Conservation (phyloP, 352 stramenopile genomes). For the Pythium vanterpoolii region DNA sequence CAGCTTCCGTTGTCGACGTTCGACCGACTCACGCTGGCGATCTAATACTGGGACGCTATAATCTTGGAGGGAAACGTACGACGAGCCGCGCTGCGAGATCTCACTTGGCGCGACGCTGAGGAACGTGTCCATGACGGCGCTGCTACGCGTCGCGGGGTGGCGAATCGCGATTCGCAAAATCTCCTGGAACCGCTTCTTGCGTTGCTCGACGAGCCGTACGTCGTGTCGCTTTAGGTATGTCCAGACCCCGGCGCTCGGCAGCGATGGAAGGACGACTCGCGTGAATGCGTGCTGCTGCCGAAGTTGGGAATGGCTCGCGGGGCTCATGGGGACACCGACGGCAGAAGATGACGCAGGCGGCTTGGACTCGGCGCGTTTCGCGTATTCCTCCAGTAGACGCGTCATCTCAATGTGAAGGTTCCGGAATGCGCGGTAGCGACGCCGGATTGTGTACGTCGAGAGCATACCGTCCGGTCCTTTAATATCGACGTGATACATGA, state of each 20-base stretch:
- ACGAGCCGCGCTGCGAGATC: conserved; percentile 43
- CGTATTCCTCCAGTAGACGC: conserved; percentile 44
- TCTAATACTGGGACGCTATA: conserved; percentile 77
- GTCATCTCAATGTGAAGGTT: conserved; percentile 70
- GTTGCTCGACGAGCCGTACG: conserved; percentile 71
- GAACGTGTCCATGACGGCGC: conserved; percentile 65
- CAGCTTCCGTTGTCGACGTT: conserved; percentile 71
- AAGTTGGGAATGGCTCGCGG: conserved; percentile 24
- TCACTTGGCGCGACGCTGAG: conserved; percentile 61
- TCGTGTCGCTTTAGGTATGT: conserved; percentile 83
- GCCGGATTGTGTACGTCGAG: conserved; percentile 83
- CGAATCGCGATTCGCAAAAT: conserved; percentile 76
- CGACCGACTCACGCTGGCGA: conserved; percentile 71
- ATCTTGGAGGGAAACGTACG: conserved; percentile 49
- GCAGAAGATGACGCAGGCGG: conserved; percentile 21
- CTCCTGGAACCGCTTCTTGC: conserved; percentile 79
- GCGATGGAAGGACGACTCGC: conserved; percentile 25
- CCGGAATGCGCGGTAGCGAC: conserved; percentile 78
- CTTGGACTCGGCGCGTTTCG: conserved; percentile 8
- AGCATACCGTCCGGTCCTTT: conserved; percentile 70
- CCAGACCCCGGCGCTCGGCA: conserved; percentile 77
- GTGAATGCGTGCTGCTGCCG: conserved; percentile 31
- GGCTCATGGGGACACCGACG: conserved; percentile 25
- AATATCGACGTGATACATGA: conserved; percentile 89
- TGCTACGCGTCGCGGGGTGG: conserved; percentile 66